These are phyloP conservation scores for Penicillium samsonianum DNA, from an alignment of 495 filamentous ascomycete genomes.

Conservation along the genomic window DNA sequence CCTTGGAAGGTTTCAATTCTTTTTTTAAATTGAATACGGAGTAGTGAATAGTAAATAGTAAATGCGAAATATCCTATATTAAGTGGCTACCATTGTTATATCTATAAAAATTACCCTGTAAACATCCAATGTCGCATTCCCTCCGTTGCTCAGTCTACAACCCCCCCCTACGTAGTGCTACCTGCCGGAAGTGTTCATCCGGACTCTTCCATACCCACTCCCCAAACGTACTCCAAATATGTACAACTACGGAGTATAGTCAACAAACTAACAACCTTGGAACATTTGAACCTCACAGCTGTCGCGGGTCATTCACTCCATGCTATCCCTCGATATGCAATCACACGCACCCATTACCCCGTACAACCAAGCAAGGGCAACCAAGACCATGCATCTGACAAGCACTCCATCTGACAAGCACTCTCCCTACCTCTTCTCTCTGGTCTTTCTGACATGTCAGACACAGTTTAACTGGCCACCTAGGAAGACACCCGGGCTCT, in stretches of 20 bases:
- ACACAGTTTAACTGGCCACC: constrained; percentile 6
- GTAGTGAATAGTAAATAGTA: neutral
- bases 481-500: constrained; percentile 7
- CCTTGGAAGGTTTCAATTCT: neutral
- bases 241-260: neutral
- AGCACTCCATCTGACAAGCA: constrained; percentile 3
- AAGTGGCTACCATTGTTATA: neutral
- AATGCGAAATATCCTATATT: neutral
- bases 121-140: constrained; percentile 18
- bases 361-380: constrained; percentile 34
- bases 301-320: neutral
- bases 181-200: neutral
- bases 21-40: too few relatives aligned
- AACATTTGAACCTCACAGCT: constrained; percentile 4
- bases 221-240: constrained; percentile 3
- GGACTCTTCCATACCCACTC: neutral
- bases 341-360: constrained; percentile 27
- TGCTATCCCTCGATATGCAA: neutral
- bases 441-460: constrained; percentile 9
- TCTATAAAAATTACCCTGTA: neutral
- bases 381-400: constrained; percentile 15
- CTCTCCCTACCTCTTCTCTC: neutral
- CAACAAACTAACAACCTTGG: neutral
- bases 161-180: constrained; percentile 2
- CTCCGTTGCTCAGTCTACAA: constrained; percentile 26